phyloP scores from a whole-genome alignment of 257 asterid genomes.

The Solanum lycopersicoides region DNA sequence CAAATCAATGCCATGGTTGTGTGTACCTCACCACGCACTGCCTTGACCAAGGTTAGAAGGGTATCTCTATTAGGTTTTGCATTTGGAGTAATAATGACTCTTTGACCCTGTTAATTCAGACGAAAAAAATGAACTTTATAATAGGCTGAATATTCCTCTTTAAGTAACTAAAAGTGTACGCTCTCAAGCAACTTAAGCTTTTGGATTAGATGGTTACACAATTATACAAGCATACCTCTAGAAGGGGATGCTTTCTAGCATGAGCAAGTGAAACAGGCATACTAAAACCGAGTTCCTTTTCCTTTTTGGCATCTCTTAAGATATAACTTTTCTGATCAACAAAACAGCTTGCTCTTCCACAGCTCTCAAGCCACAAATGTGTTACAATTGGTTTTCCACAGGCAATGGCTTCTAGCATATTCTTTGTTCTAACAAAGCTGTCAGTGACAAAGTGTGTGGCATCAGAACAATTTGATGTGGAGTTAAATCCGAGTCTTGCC shows the following conservation, averaged over 20 bases:
- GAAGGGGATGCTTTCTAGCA: slow-evolving; percentile 54
- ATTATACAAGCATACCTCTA: slow-evolving; percentile 30
- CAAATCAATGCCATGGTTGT: not conserved
- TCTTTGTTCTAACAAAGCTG: slow-evolving; percentile 59
- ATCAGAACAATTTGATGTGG: slow-evolving; percentile 43
- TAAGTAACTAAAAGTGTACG: not conserved
- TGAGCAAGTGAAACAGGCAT: slow-evolving; percentile 50
- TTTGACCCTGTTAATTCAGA: slow-evolving; percentile 38
- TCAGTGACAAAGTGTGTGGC: slow-evolving; percentile 78
- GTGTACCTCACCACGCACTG: slow-evolving; percentile 65
- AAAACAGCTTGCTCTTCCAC: slow-evolving; percentile 47
- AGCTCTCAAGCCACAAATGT: slow-evolving; percentile 72
- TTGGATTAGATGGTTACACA: not conserved
- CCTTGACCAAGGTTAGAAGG: slow-evolving; percentile 48
- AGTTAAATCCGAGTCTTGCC: slow-evolving; percentile 44
- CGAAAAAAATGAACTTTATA: not conserved
- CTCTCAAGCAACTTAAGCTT: not conserved
- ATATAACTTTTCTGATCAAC: slow-evolving; percentile 53
- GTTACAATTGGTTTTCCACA: slow-evolving; percentile 68
- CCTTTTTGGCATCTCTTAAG: slow-evolving; percentile 71
- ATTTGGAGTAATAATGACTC: slow-evolving; percentile 51
- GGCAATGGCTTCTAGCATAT: slow-evolving; percentile 77
- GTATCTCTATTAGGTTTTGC: slow-evolving; percentile 47
- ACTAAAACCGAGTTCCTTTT: slow-evolving; percentile 62
- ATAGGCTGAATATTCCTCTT: not conserved